Conservation (phyloP, 768 basidiomycete genomes). For the Boletus bicolor region DNA sequence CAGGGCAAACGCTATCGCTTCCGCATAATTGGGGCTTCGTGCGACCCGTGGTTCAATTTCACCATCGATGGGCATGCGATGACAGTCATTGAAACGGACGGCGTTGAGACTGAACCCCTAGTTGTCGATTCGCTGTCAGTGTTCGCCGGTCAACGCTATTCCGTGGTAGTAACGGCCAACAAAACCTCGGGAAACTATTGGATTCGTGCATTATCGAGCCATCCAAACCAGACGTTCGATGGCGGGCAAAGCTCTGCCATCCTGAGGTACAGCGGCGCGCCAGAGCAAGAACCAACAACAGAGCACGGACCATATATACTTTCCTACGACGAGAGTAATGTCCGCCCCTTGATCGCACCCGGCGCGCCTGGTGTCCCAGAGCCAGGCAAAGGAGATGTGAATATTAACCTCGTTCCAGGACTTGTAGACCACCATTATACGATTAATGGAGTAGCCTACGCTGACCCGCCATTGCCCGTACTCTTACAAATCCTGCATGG, state of each 20-base stretch:
- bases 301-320: conserved; percentile 3
- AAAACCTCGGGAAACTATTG: conserved; percentile 43
- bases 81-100: conserved; percentile 43
- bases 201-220: conserved; percentile 6
- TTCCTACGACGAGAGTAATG: conserved; percentile 15
- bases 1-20: conserved; percentile 39
- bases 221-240: conserved; percentile 32
- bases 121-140: conserved; percentile 37
- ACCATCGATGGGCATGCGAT: conserved; percentile 25
- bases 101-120: conserved; percentile 36
- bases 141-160: conserved; percentile 44
- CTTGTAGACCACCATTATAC: background rate
- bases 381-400: conserved; percentile 24
- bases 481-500: conserved; percentile 27
- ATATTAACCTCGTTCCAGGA: conserved; percentile 18
- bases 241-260: conserved; percentile 25
- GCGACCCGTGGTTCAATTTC: conserved; percentile 30
- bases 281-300: conserved; percentile 29
- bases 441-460: conserved; percentile 9
- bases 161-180: conserved; percentile 42
- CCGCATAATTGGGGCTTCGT: conserved; percentile 35
- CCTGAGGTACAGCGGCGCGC: conserved; percentile 23
- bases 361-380: conserved; percentile 24
- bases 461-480: conserved; percentile 14
- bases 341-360: conserved; percentile 19